Percentiles rank a stretch among this genome's conserved stretches.
Conservation (phyloP, 2,329 filamentous ascomycete species). For the Alternaria conjuncta region DNA sequence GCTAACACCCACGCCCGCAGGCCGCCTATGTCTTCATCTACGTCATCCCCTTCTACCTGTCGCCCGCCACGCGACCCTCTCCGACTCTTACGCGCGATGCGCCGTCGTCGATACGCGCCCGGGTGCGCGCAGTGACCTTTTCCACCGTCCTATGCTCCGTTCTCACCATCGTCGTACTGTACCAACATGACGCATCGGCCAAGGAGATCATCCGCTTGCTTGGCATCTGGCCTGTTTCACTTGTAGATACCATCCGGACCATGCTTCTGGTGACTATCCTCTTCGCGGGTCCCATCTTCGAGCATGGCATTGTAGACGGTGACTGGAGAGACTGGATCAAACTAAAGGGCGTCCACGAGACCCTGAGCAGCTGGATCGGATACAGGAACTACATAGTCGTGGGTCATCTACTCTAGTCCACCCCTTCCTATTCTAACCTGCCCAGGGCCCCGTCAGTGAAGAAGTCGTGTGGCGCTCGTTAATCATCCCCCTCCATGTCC, state of each 20-base stretch:
- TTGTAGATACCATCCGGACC: slow-evolving; percentile 67
- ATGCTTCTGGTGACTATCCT: slow-evolving; percentile 77
- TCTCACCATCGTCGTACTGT: slow-evolving; percentile 71
- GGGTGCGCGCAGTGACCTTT: slow-evolving; percentile 78
- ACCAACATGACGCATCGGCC: slow-evolving; percentile 58
- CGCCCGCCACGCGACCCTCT: slow-evolving; percentile 78
- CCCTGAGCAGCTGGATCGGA: slow-evolving; percentile 74
- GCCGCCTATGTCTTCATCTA: slow-evolving; percentile 86
- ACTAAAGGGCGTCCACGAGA: slow-evolving; percentile 61
- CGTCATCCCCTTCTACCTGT: slow-evolving; percentile 89
- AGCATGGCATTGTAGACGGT: slow-evolving; percentile 75
- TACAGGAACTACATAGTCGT: slow-evolving; percentile 90
- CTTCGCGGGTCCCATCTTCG: slow-evolving; percentile 85
- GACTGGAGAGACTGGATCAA: slow-evolving; percentile 69
- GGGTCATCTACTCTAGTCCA: slow-evolving; percentile 45
- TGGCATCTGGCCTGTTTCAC: slow-evolving; percentile 79
- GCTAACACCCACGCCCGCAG: slow-evolving; percentile 53
- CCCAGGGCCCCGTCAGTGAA: slow-evolving; percentile 81
- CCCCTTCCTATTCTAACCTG: slow-evolving; percentile 12
- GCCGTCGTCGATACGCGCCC: slow-evolving; percentile 84
- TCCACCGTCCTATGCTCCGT: slow-evolving; percentile 74
- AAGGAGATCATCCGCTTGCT: slow-evolving; percentile 69
- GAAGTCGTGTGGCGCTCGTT: slow-evolving; percentile 92
- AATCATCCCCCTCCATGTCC: slow-evolving; percentile 80
- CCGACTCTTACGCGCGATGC: slow-evolving; percentile 81